A percentile compares a stretch with the other conserved stretches of the same genome.
Evolutionary conservation across 768 basidiomycete species (phyloP).

Genomic region (Trametes sanguinea): DNA sequence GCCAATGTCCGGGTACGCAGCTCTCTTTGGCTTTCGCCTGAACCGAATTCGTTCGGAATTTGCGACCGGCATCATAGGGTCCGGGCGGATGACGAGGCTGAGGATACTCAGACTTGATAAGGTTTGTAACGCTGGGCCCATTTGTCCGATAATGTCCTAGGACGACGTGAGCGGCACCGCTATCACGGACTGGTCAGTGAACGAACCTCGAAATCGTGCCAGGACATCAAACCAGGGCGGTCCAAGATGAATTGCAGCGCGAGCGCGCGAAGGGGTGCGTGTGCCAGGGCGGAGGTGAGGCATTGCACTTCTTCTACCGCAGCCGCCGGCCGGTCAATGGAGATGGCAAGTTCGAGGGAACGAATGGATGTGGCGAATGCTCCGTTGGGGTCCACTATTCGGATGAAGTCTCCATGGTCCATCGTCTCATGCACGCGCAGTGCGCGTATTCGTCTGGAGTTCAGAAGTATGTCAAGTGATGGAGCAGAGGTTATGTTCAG

Average conservation of each 20-base stretch:
- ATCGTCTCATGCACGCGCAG: conserved; percentile 13
- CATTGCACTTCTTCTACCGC: conserved; percentile 7
- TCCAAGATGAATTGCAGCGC: conserved; percentile 12
- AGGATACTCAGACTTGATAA: conserved; percentile 21
- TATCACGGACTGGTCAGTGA: neutral
- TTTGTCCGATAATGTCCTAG: conserved; percentile 21
- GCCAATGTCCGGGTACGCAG: conserved; percentile 15
- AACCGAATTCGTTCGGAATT: neutral
- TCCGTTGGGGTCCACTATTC: neutral
- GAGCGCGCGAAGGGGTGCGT: conserved; percentile 4
- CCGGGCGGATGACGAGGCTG: conserved; percentile 26
- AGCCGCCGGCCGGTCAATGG: neutral
- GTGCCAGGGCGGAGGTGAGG: conserved; percentile 16
- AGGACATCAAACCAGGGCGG: conserved; percentile 12
- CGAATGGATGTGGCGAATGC: neutral
- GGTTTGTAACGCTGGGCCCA: conserved; percentile 14
- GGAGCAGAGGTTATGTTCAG: conserved; percentile 21
- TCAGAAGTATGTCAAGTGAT: neutral
- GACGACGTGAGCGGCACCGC: neutral
- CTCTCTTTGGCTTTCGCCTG: conserved; percentile 14
- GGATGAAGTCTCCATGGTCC: neutral
- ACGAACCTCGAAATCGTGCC: conserved; percentile 21
- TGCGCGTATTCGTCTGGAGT: conserved; percentile 3
- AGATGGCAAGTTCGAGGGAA: conserved; percentile 13
- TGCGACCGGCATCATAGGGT: conserved; percentile 14